These are phyloP conservation scores for Chenopodium berlandieri DNA, from an alignment of 148 eudicot species.

Conservation along the genomic window DNA sequence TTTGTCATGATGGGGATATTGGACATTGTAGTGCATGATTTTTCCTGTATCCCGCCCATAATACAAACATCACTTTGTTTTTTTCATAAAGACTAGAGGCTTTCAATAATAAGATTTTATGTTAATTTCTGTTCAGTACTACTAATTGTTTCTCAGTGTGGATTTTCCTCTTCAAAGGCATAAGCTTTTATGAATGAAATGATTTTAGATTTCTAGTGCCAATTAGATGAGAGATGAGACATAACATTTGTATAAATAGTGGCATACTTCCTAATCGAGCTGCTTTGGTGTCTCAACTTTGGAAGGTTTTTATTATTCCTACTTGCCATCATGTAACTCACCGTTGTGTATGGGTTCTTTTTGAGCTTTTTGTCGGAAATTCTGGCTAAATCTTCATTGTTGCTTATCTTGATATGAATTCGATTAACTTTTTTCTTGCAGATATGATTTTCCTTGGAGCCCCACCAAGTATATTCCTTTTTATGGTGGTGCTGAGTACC, in stretches of 20 bases:
- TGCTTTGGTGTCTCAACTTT: neutral
- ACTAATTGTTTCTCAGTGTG: neutral
- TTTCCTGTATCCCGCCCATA: neutral
- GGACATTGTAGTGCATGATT: neutral
- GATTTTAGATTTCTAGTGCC: neutral
- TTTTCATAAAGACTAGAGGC: neutral
- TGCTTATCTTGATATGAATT: neutral
- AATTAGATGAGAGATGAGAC: neutral
- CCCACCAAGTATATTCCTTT: slow-evolving; percentile 88
- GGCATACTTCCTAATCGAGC: neutral
- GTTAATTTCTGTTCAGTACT: neutral
- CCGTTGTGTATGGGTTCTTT: neutral
- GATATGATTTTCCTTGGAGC: slow-evolving; percentile 91
- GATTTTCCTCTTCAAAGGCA: neutral
- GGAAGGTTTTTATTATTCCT: neutral
- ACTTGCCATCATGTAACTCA: neutral
- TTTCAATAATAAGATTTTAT: neutral
- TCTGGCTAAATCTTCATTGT: neutral
- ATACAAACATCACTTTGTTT: neutral
- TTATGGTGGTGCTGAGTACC: slow-evolving; percentile 94
- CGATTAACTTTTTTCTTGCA: slow-evolving; percentile 29
- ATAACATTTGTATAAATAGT: neutral
- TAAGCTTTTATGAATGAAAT: neutral
- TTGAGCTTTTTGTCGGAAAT: neutral
- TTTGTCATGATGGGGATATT: neutral